phyloP scores from a whole-genome alignment of 768 basidiomycete genomes.

The Leucosporidium creatinivorum region DNA sequence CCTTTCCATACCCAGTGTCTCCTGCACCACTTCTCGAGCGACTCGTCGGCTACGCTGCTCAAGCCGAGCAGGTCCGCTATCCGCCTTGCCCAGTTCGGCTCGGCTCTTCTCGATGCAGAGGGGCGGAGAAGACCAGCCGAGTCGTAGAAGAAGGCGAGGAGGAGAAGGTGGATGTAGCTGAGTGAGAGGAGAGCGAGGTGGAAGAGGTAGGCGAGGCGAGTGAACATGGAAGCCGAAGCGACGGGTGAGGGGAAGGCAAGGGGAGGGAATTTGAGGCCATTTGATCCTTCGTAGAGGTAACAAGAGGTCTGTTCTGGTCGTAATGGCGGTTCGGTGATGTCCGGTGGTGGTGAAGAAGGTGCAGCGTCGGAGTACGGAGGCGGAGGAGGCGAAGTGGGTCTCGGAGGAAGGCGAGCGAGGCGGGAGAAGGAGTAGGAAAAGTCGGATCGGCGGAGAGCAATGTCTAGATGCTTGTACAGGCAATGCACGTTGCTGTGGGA shows the following conservation, averaged over 20 bases:
- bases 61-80: background rate
- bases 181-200: constrained; percentile 38
- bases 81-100: background rate
- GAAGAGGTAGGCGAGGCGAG: constrained; percentile 45
- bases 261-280: constrained; percentile 20
- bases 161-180: constrained; percentile 39
- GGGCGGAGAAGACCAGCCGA: constrained; percentile 42
- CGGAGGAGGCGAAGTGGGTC: background rate
- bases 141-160: constrained; percentile 48
- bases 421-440: constrained; percentile 68
- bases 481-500: constrained; percentile 66
- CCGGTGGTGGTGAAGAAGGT: background rate
- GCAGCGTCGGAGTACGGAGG: constrained; percentile 18
- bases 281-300: constrained; percentile 19
- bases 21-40: constrained; percentile 2
- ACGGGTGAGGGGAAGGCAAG: constrained; percentile 33
- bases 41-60: constrained; percentile 4
- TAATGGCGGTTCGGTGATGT: background rate
- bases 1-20: constrained; percentile 47
- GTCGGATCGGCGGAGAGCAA: constrained; percentile 52
- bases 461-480: constrained; percentile 57
- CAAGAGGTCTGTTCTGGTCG: background rate
- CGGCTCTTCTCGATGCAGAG: background rate
- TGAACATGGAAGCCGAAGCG: constrained; percentile 11
- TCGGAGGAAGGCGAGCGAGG: constrained; percentile 35